Conservation (phyloP, 768 basidiomycete species). For the Lactarius akahatsu region DNA sequence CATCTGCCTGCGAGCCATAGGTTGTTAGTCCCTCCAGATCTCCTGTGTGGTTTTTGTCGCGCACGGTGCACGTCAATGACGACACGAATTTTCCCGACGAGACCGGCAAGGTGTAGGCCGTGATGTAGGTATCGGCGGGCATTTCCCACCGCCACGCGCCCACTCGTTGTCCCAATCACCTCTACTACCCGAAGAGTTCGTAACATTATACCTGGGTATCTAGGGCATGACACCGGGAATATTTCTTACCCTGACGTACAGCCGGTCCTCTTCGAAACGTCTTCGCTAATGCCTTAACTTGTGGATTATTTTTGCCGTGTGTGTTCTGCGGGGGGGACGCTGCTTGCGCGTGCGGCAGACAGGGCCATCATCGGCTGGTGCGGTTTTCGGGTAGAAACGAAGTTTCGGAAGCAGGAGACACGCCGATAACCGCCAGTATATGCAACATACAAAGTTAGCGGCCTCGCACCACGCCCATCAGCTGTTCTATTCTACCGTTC, state of each 20-base stretch:
- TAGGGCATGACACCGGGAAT: background rate
- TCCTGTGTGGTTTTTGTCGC: background rate
- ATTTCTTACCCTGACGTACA: background rate
- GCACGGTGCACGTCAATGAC: background rate
- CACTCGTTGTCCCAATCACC: background rate
- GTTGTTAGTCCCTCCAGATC: background rate
- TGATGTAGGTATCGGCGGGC: background rate
- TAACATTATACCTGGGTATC: background rate
- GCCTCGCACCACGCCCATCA: background rate
- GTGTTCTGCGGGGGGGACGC: background rate
- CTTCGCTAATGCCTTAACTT: background rate
- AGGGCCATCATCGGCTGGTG: background rate
- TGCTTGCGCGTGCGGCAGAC: background rate
- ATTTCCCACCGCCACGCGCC: background rate
- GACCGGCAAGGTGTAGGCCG: background rate
- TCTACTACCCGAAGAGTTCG: background rate
- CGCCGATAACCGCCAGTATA: background rate
- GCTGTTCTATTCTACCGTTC: background rate
- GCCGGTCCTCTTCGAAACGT: background rate
- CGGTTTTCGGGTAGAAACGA: background rate
- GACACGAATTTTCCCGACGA: background rate
- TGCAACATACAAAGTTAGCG: background rate
- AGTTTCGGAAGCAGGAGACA: background rate
- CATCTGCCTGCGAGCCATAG: background rate
- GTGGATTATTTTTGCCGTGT: background rate